Percentiles rank a stretch among this genome's conserved stretches.
These are phyloP conservation scores for Protomyces macrosporus DNA, from an alignment of 1,139 yeast species.

Conservation along the genomic window DNA sequence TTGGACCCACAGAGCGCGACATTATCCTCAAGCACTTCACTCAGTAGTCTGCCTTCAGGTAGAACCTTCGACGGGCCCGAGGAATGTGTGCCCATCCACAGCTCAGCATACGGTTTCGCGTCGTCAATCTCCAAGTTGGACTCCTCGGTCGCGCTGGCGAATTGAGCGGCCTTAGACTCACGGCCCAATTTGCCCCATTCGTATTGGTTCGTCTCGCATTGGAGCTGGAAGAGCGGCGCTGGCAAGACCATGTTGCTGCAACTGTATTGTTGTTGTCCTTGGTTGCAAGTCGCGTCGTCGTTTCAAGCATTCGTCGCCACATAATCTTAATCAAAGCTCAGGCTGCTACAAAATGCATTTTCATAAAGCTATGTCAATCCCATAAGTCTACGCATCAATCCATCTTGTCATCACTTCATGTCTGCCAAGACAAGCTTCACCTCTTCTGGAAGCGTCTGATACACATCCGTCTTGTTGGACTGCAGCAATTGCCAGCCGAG, in stretches of 20 bases:
- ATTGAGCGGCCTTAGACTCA: slow-evolving; percentile 22
- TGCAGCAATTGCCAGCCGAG: background rate
- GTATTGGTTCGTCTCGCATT: slow-evolving; percentile 24
- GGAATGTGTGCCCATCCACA: slow-evolving; percentile 99
- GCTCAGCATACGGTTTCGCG: slow-evolving; percentile 32
- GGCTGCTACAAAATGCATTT: too few species aligned
- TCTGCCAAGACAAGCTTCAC: background rate
- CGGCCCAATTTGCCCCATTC: slow-evolving; percentile 24
- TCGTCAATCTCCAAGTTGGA: slow-evolving; percentile 5
- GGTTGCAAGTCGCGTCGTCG: too few species aligned
- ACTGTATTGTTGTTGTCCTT: background rate
- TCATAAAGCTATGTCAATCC: background rate
- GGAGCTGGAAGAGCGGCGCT: slow-evolving; percentile 20
- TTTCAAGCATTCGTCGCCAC: too few species aligned
- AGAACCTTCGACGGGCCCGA: slow-evolving; percentile 74
- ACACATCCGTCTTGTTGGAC: background rate
- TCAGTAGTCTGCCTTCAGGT: slow-evolving; percentile 51
- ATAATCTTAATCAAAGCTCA: too few species aligned
- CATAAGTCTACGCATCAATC: background rate
- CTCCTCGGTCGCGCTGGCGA: slow-evolving; percentile 18
- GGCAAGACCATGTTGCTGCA: slow-evolving; percentile 14
- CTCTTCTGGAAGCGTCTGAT: background rate
- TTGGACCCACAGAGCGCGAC: slow-evolving; percentile 60
- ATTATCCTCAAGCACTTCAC: slow-evolving; percentile 57
- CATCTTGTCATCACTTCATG: background rate